phyloP scores from a whole-genome alignment of 208 protist genomes.

The Porcisia hertigi region DNA sequence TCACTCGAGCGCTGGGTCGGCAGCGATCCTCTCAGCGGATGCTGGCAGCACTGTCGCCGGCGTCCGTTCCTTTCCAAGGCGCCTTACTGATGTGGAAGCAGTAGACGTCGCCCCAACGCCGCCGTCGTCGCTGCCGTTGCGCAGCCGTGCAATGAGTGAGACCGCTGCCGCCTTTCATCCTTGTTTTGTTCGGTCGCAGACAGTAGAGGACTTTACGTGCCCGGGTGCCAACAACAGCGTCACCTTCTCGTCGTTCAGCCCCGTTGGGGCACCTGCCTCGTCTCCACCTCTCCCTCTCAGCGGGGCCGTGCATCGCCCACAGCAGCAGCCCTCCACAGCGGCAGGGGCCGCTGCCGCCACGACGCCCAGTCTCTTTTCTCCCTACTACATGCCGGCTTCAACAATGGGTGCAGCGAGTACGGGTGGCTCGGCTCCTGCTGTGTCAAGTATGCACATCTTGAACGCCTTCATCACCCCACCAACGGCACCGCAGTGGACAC shows the following conservation, averaged over 20 bases:
- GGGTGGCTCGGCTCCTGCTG: neutral
- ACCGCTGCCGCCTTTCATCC: conserved; percentile 1
- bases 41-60: neutral
- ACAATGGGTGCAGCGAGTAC: conserved; percentile 2
- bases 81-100: conserved; percentile 12
- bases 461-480: conserved; percentile 80
- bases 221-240: conserved; percentile 10
- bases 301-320: neutral
- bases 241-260: conserved; percentile 8
- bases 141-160: conserved; percentile 18
- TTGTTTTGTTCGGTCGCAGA: neutral
- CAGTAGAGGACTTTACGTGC: conserved; percentile 12
- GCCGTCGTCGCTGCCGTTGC: conserved; percentile 22
- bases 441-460: conserved; percentile 19
- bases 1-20: neutral
- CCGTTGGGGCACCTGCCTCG: neutral
- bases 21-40: neutral
- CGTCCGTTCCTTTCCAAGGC: conserved; percentile 2
- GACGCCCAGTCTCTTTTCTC: neutral
- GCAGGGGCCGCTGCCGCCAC: neutral
- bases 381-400: neutral
- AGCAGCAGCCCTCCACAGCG: neutral
- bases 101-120: neutral
- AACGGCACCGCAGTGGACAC: conserved; percentile 53
- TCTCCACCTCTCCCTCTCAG: neutral